Percentiles rank a stretch among this genome's conserved stretches.
Evolutionary conservation across 2,329 filamentous ascomycete species (phyloP).

Genomic region (Cladosporium sp.): DNA sequence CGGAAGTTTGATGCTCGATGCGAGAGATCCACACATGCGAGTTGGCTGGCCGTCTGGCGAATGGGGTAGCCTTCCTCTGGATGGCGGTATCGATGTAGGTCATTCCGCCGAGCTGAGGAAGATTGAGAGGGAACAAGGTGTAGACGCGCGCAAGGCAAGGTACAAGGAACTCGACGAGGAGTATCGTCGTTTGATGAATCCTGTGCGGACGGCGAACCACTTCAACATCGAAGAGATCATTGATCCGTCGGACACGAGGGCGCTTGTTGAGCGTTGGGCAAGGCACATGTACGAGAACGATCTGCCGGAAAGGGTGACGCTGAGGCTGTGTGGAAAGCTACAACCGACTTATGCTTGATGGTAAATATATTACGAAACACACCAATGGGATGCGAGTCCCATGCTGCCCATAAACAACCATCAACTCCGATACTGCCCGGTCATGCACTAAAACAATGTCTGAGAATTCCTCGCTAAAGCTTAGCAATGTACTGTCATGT

Average conservation of each 20-base stretch:
- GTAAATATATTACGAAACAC: background rate
- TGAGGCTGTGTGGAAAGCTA: slow-evolving; percentile 40
- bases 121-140: slow-evolving; percentile 53
- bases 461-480: too few species aligned
- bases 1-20: slow-evolving; percentile 65
- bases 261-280: slow-evolving; percentile 58
- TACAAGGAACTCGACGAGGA: slow-evolving; percentile 62
- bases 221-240: slow-evolving; percentile 68
- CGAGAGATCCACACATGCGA: slow-evolving; percentile 61
- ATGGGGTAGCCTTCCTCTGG: slow-evolving; percentile 64
- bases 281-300: slow-evolving; percentile 58
- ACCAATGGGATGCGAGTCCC: too few species aligned
- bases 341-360: slow-evolving; percentile 25
- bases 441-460: too few species aligned
- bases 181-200: slow-evolving; percentile 65
- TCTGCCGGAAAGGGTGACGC: slow-evolving; percentile 52
- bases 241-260: slow-evolving; percentile 61
- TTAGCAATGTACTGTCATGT: too few species aligned
- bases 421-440: too few species aligned
- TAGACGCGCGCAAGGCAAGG: slow-evolving; percentile 49
- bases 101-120: slow-evolving; percentile 62
- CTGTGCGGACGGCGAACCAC: slow-evolving; percentile 63
- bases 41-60: slow-evolving; percentile 66
- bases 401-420: too few species aligned
- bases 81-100: slow-evolving; percentile 66